These are phyloP conservation scores for Pogostemon cablin DNA, from an alignment of 257 asterid genomes.

Conservation along the genomic window DNA sequence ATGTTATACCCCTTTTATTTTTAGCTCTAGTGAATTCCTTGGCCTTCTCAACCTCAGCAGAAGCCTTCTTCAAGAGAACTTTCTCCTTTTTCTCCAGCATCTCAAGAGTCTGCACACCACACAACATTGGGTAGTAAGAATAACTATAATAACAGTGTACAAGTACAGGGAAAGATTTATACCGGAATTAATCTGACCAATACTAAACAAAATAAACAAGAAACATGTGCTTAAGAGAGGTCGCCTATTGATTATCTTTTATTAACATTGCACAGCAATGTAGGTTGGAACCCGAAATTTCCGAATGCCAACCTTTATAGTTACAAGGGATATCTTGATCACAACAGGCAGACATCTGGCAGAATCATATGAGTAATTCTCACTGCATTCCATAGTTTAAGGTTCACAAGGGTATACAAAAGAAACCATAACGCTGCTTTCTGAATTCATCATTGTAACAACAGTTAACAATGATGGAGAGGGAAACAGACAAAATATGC, in stretches of 20 bases:
- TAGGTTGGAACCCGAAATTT: not conserved
- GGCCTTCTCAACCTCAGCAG: slow-evolving; percentile 75
- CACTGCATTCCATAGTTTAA: not conserved
- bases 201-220: slow-evolving; percentile 7
- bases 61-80: slow-evolving; percentile 71
- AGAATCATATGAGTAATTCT: not conserved
- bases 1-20: slow-evolving; percentile 70
- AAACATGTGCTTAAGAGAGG: slow-evolving; percentile 5
- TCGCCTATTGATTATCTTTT: not conserved
- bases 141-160: not conserved
- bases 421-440: not conserved
- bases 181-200: slow-evolving; percentile 22
- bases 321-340: not conserved
- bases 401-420: not conserved
- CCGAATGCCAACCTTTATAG: not conserved
- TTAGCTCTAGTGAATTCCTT: slow-evolving; percentile 78
- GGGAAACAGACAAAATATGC: not conserved
- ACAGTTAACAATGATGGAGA: not conserved
- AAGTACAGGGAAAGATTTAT: not conserved
- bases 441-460: not conserved
- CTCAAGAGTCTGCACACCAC: slow-evolving; percentile 65
- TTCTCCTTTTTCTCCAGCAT: slow-evolving; percentile 85
- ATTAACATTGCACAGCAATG: slow-evolving; percentile 15
- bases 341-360: not conserved
- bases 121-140: slow-evolving; percentile 13